A percentile compares a stretch with the other conserved stretches of the same genome.
Evolutionary conservation across 345 rosid genomes (phyloP).

Genomic region (Pistacia atlantica): DNA sequence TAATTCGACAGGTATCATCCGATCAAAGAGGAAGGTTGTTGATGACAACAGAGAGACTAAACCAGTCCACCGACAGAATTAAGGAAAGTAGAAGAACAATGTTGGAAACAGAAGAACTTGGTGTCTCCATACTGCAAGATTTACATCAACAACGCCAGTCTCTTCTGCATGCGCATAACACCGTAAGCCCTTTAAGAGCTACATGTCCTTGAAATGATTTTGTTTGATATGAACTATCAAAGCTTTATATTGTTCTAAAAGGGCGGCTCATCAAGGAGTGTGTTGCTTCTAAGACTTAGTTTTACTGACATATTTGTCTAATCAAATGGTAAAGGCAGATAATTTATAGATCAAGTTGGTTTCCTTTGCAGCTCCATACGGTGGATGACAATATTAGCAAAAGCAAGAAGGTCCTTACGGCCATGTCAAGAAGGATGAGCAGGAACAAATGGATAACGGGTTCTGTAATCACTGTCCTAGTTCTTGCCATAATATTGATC

Average conservation of each 20-base stretch:
- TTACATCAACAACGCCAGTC: slow-evolving; percentile 64
- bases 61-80: slow-evolving; percentile 53
- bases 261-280: not conserved
- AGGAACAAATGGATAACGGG: slow-evolving; percentile 58
- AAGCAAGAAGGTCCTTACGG: slow-evolving; percentile 58
- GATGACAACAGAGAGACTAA: slow-evolving; percentile 62
- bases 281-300: too few relatives aligned
- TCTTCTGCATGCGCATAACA: slow-evolving; percentile 54
- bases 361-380: slow-evolving; percentile 51
- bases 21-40: slow-evolving; percentile 63
- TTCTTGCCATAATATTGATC: slow-evolving; percentile 42
- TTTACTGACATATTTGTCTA: not conserved
- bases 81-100: slow-evolving; percentile 65
- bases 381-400: slow-evolving; percentile 58
- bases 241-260: not conserved
- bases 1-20: slow-evolving; percentile 42
- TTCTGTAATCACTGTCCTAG: slow-evolving; percentile 35
- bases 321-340: not conserved
- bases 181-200: slow-evolving; percentile 27
- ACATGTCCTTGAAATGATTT: not conserved
- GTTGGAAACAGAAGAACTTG: slow-evolving; percentile 75
- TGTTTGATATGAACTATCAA: not conserved
- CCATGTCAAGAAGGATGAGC: slow-evolving; percentile 59
- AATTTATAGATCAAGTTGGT: not conserved
- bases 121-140: slow-evolving; percentile 70